Conservation (phyloP, 1,284 basidiomycete genomes). For the Rugosomyces carneus region DNA sequence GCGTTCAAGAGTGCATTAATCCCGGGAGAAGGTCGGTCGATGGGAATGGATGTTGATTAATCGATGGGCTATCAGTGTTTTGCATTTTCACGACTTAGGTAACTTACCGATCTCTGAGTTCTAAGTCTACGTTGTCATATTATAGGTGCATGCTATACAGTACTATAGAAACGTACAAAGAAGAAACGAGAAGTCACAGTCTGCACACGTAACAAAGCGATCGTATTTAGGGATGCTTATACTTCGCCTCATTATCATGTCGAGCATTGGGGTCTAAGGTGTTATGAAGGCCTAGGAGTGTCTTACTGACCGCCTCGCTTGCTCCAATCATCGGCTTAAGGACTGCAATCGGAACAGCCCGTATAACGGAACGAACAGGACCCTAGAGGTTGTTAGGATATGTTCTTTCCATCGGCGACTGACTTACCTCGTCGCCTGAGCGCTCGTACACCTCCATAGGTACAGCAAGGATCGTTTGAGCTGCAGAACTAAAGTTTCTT, state of each 20-base stretch:
- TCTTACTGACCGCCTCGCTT: conserved; percentile 93
- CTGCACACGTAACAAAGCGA: not conserved
- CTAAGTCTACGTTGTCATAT: not conserved
- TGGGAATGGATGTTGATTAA: conserved; percentile 80
- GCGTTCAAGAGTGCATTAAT: conserved; percentile 71
- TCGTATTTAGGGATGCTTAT: conserved; percentile 60
- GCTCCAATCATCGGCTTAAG: conserved; percentile 96
- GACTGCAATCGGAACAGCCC: conserved; percentile 95
- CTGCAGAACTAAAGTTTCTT: conserved; percentile 85
- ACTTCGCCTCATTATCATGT: conserved; percentile 82
- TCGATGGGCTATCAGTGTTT: not conserved
- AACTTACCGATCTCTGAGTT: not conserved
- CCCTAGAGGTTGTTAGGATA: conserved; percentile 47
- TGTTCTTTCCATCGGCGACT: not conserved
- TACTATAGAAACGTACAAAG: conserved; percentile 10
- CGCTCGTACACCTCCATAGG: conserved; percentile 99
- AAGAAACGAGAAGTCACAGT: conserved; percentile 10
- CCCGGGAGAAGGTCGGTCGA: conserved; percentile 68
- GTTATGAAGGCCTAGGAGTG: conserved; percentile 88
- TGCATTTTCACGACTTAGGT: not conserved
- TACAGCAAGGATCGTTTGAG: conserved; percentile 96
- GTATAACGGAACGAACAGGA: conserved; percentile 85
- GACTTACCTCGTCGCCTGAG: conserved; percentile 76
- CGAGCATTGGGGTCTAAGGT: conserved; percentile 77
- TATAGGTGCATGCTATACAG: conserved; percentile 9